A percentile compares a stretch with the other conserved stretches of the same genome.
Evolutionary conservation across 805 yeast species (phyloP).

Genomic region (Jamesozyma spencerorum): DNA sequence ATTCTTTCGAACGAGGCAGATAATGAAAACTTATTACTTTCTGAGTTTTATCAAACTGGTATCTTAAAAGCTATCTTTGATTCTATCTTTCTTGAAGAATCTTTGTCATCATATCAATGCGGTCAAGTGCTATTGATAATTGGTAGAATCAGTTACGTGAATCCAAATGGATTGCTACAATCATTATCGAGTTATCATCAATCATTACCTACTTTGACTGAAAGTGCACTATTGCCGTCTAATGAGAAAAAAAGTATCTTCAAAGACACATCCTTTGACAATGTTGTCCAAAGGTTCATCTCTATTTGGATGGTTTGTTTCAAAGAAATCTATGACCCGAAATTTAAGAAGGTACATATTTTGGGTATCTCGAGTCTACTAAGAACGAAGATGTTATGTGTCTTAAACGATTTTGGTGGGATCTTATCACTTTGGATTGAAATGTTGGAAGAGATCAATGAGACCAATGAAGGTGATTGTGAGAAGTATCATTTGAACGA

Average conservation of each 20-base stretch:
- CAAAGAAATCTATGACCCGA: conserved; percentile 59
- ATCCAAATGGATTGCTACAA: conserved; percentile 28
- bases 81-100: conserved; percentile 25
- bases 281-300: conserved; percentile 24
- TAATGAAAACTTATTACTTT: conserved; percentile 15
- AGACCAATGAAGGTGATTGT: conserved; percentile 47
- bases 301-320: conserved; percentile 38
- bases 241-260: conserved; percentile 17
- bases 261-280: conserved; percentile 22
- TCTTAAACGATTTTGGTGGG: conserved; percentile 26
- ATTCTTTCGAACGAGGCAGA: conserved; percentile 20
- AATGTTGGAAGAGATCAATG: conserved; percentile 69
- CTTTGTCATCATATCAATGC: conserved; percentile 25
- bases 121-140: conserved; percentile 30
- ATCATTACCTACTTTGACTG: conserved; percentile 14
- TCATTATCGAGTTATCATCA: conserved; percentile 22
- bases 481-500: conserved; percentile 41
- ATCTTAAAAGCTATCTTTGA: conserved; percentile 21
- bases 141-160: conserved; percentile 31
- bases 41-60: conserved; percentile 23
- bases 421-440: conserved; percentile 38
- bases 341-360: conserved; percentile 59
- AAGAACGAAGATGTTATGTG: conserved; percentile 28
- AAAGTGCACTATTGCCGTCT: conserved; percentile 15
- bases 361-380: conserved; percentile 51